phyloP scores from a whole-genome alignment of 2,329 filamentous ascomycete species.

The Ascochyta koolunga region DNA sequence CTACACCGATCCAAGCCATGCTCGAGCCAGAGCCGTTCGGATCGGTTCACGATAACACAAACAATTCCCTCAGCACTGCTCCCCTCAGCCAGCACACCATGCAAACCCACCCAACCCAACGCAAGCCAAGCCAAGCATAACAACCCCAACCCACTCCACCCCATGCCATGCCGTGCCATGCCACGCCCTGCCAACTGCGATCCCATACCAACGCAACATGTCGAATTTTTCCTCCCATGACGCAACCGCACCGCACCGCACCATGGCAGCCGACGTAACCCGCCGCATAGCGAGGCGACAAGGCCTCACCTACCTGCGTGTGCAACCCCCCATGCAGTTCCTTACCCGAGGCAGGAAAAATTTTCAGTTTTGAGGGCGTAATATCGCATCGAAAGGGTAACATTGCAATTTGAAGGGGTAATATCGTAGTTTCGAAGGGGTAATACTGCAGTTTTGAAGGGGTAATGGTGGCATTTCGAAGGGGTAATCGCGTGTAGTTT shows the following conservation, averaged over 20 bases:
- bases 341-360: slow-evolving; percentile 17
- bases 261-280: background rate
- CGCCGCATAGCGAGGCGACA: background rate
- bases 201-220: background rate
- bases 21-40: too few species aligned
- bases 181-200: too few species aligned
- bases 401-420: slow-evolving; percentile 22
- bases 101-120: too few species aligned
- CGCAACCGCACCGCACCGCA: slow-evolving; percentile 1
- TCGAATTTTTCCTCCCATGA: slow-evolving; percentile 8
- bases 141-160: too few species aligned
- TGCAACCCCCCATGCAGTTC: slow-evolving; percentile 2
- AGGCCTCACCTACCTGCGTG: too few species aligned
- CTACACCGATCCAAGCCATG: too few species aligned
- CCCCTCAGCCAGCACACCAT: too few species aligned
- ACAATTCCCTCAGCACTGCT: too few species aligned
- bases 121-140: too few species aligned
- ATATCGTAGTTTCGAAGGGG: slow-evolving; percentile 37
- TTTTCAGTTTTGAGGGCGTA: slow-evolving; percentile 49
- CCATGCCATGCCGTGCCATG: too few species aligned
- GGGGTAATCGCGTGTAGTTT: slow-evolving; percentile 28
- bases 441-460: slow-evolving; percentile 28
- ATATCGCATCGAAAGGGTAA: slow-evolving; percentile 39
- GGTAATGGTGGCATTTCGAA: too few species aligned
- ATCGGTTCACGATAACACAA: too few species aligned